Evolutionary conservation across 495 filamentous ascomycete species (phyloP).

Genomic region (Monascus purpureus): DNA sequence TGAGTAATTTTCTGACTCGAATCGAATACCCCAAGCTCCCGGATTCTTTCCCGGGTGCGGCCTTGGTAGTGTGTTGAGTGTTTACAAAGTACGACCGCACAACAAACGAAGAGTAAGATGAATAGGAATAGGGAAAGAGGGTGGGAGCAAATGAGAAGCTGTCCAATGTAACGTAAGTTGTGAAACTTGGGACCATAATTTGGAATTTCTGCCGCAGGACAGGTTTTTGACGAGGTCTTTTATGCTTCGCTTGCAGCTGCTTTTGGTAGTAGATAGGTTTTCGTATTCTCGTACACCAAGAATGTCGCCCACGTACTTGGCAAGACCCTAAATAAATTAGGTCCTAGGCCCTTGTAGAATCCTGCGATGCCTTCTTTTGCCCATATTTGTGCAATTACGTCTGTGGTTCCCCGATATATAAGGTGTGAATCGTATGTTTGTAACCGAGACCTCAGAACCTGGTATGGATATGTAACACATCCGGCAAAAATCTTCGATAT

Average conservation of each 20-base stretch:
- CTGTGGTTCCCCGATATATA: constrained; percentile 51
- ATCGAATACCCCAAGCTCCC: no score
- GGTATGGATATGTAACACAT: constrained; percentile 81
- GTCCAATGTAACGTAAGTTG: no score
- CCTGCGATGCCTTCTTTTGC: constrained; percentile 61
- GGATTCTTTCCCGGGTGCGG: no score
- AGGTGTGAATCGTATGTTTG: constrained; percentile 68
- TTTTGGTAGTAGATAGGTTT: constrained; percentile 25
- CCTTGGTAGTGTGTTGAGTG: no score
- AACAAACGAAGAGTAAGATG: no score
- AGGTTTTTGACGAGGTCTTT: no score
- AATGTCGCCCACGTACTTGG: constrained; percentile 98
- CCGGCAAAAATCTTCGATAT: constrained; percentile 80
- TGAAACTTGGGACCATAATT: background rate
- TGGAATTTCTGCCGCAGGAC: no score
- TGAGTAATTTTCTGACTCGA: no score
- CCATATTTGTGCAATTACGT: constrained; percentile 64
- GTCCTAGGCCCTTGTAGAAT: constrained; percentile 86
- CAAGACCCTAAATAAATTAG: constrained; percentile 76
- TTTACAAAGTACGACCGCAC: no score
- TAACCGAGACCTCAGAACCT: constrained; percentile 73
- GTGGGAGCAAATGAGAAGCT: no score
- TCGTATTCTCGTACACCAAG: constrained; percentile 91
- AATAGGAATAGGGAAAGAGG: no score
- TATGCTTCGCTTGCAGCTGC: constrained; percentile 2